Evolutionary conservation across 352 stramenopile species (phyloP).

Genomic region (Pythium dissimile): DNA sequence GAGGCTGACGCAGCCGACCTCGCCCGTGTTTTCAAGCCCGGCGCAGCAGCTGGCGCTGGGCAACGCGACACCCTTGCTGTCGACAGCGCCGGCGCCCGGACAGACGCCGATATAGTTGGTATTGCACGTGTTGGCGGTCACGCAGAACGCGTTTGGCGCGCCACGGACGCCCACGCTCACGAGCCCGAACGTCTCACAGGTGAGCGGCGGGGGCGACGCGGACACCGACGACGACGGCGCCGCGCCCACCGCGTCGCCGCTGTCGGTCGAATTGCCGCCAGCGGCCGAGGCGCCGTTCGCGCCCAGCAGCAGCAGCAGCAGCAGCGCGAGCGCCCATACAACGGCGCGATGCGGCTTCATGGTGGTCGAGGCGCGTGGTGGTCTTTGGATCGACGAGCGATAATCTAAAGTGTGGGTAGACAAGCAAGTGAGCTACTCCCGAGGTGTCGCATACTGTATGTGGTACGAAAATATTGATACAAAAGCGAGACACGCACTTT

Average conservation of each 20-base stretch:
- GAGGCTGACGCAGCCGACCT: slow-evolving; percentile 12
- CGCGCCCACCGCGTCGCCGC: too few relatives aligned
- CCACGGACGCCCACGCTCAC: slow-evolving; percentile 6
- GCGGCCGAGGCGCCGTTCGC: not conserved
- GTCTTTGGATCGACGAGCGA: too few relatives aligned
- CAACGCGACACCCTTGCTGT: slow-evolving; percentile 6
- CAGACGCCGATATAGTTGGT: slow-evolving; percentile 9
- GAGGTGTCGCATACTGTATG: too few relatives aligned
- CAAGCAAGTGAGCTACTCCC: too few relatives aligned
- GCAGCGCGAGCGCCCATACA: not conserved
- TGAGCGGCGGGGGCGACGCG: not conserved
- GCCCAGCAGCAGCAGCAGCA: not conserved
- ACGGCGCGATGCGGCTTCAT: not conserved
- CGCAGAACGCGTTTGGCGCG: slow-evolving; percentile 13
- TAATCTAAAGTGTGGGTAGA: too few relatives aligned
- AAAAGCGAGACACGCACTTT: too few relatives aligned
- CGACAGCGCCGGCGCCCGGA: slow-evolving; percentile 1
- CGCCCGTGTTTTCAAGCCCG: slow-evolving; percentile 1
- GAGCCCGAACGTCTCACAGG: slow-evolving; percentile 11
- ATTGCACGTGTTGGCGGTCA: slow-evolving; percentile 8
- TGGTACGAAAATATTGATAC: not conserved
- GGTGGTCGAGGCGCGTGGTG: not conserved
- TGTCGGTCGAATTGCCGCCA: not conserved
- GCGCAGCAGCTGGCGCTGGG: slow-evolving; percentile 16
- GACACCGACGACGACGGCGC: not conserved